A percentile compares a stretch with the other conserved stretches of the same genome.
Conservation (phyloP, 352 stramenopile species). For the Globisporangium uncinulatum region DNA sequence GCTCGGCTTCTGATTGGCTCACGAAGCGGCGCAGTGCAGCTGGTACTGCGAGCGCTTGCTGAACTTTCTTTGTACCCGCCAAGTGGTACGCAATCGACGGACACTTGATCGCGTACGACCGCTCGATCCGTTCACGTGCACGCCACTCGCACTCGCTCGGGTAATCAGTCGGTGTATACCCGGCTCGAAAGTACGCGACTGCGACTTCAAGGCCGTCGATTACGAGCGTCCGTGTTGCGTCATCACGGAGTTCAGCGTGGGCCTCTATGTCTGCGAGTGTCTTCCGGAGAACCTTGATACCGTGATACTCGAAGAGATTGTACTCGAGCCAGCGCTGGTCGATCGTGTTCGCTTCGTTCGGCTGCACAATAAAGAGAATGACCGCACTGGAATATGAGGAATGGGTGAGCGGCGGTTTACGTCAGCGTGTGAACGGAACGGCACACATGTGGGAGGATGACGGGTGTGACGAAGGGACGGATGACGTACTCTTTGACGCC, state of each 20-base stretch:
- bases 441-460: background rate
- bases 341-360: constrained; percentile 85
- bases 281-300: constrained; percentile 66
- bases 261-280: constrained; percentile 66
- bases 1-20: constrained; percentile 43
- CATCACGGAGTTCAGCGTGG: constrained; percentile 24
- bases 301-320: constrained; percentile 84
- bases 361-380: constrained; percentile 91
- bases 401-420: background rate
- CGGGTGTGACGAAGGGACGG: background rate
- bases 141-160: constrained; percentile 88
- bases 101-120: constrained; percentile 93
- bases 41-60: constrained; percentile 91
- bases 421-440: constrained; percentile 7
- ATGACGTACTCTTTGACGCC: constrained; percentile 54
- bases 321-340: constrained; percentile 93
- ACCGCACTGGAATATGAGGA: constrained; percentile 31
- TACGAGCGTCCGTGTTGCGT: constrained; percentile 38
- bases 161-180: constrained; percentile 97
- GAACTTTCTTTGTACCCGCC: constrained; percentile 97
- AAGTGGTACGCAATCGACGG: constrained; percentile 96
- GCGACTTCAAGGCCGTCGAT: constrained; percentile 81
- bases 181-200: constrained; percentile 94
- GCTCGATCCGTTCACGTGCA: constrained; percentile 85
- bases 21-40: constrained; percentile 90